Percentiles rank a stretch among this genome's conserved stretches.
Conservation (phyloP, 345 rosid genomes). For the Bruguiera gymnorhiza region DNA sequence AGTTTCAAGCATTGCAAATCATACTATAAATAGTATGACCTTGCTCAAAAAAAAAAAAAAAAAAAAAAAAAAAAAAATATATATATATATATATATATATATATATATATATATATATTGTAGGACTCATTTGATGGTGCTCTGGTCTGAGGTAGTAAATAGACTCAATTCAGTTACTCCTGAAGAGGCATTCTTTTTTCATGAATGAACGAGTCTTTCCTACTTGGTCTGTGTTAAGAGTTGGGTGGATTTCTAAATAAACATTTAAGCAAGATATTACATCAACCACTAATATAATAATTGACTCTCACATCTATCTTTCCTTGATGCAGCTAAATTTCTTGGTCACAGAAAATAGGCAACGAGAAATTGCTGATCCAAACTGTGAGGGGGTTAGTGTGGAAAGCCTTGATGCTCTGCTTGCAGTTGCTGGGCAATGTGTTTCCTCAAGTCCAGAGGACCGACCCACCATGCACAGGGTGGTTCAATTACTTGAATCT, state of each 20-base stretch:
- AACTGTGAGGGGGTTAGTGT: constrained; percentile 73
- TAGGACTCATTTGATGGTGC: no score
- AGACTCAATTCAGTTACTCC: not conserved
- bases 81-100: no score
- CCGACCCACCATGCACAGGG: constrained; percentile 96
- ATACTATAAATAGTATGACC: no score
- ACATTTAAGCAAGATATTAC: not conserved
- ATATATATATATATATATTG: no score
- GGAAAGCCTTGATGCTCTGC: constrained; percentile 81
- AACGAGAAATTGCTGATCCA: constrained; percentile 61
- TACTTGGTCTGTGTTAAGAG: no score
- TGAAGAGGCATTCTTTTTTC: not conserved
- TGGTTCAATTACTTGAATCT: constrained; percentile 86
- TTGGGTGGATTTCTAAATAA: not conserved
- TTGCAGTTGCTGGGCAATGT: constrained; percentile 75
- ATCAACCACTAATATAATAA: not conserved
- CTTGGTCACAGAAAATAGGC: constrained; percentile 63
- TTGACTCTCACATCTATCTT: not conserved
- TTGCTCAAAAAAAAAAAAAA: no score
- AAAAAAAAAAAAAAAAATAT: no score
- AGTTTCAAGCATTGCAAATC: no score
- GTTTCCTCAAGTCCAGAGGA: constrained; percentile 78
- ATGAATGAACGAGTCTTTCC: not conserved
- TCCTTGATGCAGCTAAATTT: constrained; percentile 69
- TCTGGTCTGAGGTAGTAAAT: no score